phyloP scores from a whole-genome alignment of 768 basidiomycete genomes.

The Auriculariales sp. region DNA sequence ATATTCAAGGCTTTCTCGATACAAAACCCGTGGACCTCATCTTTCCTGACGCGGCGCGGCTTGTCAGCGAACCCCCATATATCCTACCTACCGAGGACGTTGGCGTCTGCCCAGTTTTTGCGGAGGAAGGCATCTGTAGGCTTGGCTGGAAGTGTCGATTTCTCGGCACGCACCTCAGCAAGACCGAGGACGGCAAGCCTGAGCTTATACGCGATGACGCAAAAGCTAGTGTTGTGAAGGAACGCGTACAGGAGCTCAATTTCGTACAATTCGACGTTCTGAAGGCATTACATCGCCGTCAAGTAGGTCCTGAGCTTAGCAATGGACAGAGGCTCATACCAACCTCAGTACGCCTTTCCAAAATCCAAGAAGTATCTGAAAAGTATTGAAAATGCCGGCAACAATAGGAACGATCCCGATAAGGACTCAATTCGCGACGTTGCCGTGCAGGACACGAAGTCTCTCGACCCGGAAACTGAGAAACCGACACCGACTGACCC shows the following conservation, averaged over 20 bases:
- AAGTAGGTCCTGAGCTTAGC: conserved; percentile 27
- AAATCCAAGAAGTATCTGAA: conserved; percentile 47
- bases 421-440: conserved; percentile 18
- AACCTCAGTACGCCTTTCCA: conserved; percentile 46
- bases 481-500: conserved; percentile 3
- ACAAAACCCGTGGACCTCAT: conserved; percentile 62
- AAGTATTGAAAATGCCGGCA: conserved; percentile 18
- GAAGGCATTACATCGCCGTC: conserved; percentile 49
- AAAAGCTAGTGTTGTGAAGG: conserved; percentile 33
- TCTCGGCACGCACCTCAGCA: conserved; percentile 57
- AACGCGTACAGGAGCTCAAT: conserved; percentile 51
- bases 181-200: conserved; percentile 29
- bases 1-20: conserved; percentile 58
- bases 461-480: conserved; percentile 5
- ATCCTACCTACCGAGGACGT: conserved; percentile 18
- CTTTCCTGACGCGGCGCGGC: conserved; percentile 31
- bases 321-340: not conserved
- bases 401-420: conserved; percentile 22
- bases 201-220: conserved; percentile 40
- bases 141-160: conserved; percentile 87
- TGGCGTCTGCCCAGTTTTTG: conserved; percentile 51
- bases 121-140: conserved; percentile 58
- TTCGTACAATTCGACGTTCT: conserved; percentile 42
- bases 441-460: conserved; percentile 25
- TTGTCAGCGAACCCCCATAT: conserved; percentile 38